Base-by-base conservation (phyloP, 2,329 filamentous ascomycete genomes). In the Colletotrichum plurivorum region DNA sequence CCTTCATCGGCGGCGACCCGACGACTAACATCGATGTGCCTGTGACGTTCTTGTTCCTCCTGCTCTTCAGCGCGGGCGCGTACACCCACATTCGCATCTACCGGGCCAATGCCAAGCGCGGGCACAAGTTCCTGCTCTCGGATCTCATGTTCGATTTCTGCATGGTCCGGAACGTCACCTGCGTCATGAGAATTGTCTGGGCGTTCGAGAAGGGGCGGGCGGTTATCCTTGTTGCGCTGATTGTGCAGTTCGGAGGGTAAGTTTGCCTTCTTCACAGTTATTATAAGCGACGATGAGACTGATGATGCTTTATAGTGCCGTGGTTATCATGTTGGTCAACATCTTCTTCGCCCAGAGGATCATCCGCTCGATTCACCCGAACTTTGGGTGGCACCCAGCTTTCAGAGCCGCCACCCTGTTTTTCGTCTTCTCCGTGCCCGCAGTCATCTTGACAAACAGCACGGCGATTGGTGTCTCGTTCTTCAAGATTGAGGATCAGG, bases 71-170 rank as follows among this genome's bases (percentile, higher is more conserved):
- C 55, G 46, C 71, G 3, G 75, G 74, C 8, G 75, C 73, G 2
- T 70, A 73, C 25, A 71, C 72, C 3, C 75, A 77, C 67, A 76
- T 76, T 13, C 70, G 66, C 15, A 73, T 75, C 54, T 76, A 73
- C 70, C 58, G 68, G 10, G 67, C 71, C 7, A 82, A 83, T 63
- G 64, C 70, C 6, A 77, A 76, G 52, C 73, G 76, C 2, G 74
- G 75, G 2, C 80, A 82, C 75, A 82, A 81, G 68, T 83, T 83
- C 62, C 46, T 80, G 41, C 72, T 82, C 3, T 81, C 79, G 1
- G 75, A 73, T 54, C 73, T 78, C n/a, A 70, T 82, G 51, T 81
- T 82, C 64, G 80, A 79, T 54, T 79, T 83, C 46, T 80, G 76
- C 63, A 77, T 81, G 76, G 76, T 80, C 5, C 73, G 81, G 2